Evolutionary conservation across 148 eudicot genomes (phyloP), one percentile per base, ranked within the genome.

Genomic region (Silene uniflora): DNA sequence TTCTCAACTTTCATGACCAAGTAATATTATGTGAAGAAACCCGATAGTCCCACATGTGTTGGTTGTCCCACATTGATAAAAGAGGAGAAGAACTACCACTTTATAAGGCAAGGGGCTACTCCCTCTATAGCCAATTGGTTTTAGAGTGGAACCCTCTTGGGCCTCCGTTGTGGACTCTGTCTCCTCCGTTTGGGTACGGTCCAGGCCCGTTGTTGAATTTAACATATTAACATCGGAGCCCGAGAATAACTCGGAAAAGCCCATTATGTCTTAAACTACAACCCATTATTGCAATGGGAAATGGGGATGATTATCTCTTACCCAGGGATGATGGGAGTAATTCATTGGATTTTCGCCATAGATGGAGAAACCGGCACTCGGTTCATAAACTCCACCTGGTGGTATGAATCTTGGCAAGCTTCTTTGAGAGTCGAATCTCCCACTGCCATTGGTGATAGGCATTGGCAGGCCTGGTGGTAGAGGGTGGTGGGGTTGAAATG

Each of bases 351-450:
- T 61, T 67, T 27, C 52, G 58, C 67, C 68, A 35, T 76, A 76
- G 69, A 24, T 70, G 29, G 80, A 67, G 73, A 81, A 76, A 59
- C 73, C 35, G 17, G 73, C 63, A 76, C 63, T 66, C 32, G 83
- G 80, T 14, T 72, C 79, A 62, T 76, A 81, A 18, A 65, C 76
- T 64, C 32, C 69, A 29, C 73, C 80, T 1, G 73, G 60, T 42
- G 79, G 68, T 56, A 73, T 24, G 44, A 66, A 72, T 67, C 83
- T 76, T 18, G 83, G 76, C 79, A 81, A 24, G 77, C 55, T 76
- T 81, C 80, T 72, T 56, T 73, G 75, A 60, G 73, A 42, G 42
- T 80, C 83, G 21, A 80, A 64, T 71, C 83, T 80, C 42, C 72
- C 76, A 12, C 68, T 21, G 32, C 32, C 56, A 44, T 32, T 47